These are phyloP conservation scores for Termitomyces heimii DNA, from an alignment of 768 basidiomycete species.

Conservation along the genomic window DNA sequence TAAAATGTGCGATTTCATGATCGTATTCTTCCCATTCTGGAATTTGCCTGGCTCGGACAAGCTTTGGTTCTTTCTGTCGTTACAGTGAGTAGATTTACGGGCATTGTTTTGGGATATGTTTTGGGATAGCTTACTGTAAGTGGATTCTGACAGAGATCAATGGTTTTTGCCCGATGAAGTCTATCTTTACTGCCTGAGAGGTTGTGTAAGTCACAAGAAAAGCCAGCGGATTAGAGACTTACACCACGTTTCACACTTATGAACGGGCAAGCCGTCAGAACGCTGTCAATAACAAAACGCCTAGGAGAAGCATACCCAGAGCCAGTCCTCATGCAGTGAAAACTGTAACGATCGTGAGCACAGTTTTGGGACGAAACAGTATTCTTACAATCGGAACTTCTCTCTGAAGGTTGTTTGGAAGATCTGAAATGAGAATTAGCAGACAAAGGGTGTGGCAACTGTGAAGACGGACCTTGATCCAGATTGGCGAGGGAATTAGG, in stretches of 20 bases:
- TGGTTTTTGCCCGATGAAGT: slow-evolving; percentile 77
- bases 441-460: background rate
- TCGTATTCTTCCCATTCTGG: slow-evolving; percentile 99
- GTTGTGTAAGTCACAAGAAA: background rate
- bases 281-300: background rate
- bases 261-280: background rate
- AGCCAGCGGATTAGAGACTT: slow-evolving; percentile 23
- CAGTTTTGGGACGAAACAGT: background rate
- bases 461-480: slow-evolving; percentile 67
- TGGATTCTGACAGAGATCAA: slow-evolving; percentile 96
- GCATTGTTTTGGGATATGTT: background rate
- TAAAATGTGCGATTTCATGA: slow-evolving; percentile 80
- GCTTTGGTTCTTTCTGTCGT: slow-evolving; percentile 91
- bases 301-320: slow-evolving; percentile 64
- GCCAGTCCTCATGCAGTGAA: slow-evolving; percentile 89
- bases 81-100: background rate
- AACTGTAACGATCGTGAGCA: slow-evolving; percentile 38
- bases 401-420: slow-evolving; percentile 92
- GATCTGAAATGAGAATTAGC: slow-evolving; percentile 42
- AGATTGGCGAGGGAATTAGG: slow-evolving; percentile 92
- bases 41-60: slow-evolving; percentile 87
- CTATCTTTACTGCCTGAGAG: slow-evolving; percentile 72
- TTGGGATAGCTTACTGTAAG: slow-evolving; percentile 60
- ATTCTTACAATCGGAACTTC: slow-evolving; percentile 85
- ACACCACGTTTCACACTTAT: slow-evolving; percentile 98